phyloP scores from a whole-genome alignment of 805 yeast genomes.

The Candida alai region DNA sequence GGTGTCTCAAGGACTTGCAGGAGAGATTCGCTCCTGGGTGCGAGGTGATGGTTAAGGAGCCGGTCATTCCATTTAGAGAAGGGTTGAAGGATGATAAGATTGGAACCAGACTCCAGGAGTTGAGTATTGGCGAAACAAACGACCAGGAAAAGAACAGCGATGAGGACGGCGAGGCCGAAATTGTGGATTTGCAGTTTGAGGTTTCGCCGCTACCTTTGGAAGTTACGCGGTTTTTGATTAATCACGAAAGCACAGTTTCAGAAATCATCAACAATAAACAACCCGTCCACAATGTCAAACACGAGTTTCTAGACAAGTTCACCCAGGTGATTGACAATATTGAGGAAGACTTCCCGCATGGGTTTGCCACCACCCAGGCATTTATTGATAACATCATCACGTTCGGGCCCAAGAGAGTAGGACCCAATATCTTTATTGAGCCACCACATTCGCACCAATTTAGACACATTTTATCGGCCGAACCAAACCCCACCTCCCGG shows the following conservation, averaged over 20 bases:
- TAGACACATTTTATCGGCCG: conserved; percentile 22
- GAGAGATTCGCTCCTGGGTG: conserved; percentile 86
- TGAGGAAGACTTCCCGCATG: conserved; percentile 10
- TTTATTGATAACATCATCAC: conserved; percentile 43
- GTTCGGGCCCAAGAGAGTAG: conserved; percentile 75
- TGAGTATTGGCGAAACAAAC: conserved; percentile 14
- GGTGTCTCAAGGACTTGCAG: conserved; percentile 86
- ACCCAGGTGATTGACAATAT: conserved; percentile 7
- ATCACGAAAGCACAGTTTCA: conserved; percentile 43
- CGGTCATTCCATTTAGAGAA: conserved; percentile 92
- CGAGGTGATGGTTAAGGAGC: conserved; percentile 82
- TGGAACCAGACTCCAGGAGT: conserved; percentile 13
- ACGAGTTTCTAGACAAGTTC: conserved; percentile 10
- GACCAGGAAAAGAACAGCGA: conserved; percentile 41
- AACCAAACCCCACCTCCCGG: conserved; percentile 11
- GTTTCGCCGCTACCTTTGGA: conserved; percentile 55
- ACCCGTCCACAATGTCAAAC: conserved; percentile 3
- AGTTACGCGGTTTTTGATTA: conserved; percentile 46
- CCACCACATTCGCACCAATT: conserved; percentile 27
- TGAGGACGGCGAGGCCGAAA: conserved; percentile 10
- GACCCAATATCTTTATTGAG: conserved; percentile 73
- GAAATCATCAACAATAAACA: conserved; percentile 19
- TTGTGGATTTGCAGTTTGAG: conserved; percentile 48
- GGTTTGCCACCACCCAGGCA: conserved; percentile 14
- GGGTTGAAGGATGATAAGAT: conserved; percentile 63